Evolutionary conservation across 164 flowering plant genomes (phyloP).

Genomic region (Chloranthus sessilifolius): DNA sequence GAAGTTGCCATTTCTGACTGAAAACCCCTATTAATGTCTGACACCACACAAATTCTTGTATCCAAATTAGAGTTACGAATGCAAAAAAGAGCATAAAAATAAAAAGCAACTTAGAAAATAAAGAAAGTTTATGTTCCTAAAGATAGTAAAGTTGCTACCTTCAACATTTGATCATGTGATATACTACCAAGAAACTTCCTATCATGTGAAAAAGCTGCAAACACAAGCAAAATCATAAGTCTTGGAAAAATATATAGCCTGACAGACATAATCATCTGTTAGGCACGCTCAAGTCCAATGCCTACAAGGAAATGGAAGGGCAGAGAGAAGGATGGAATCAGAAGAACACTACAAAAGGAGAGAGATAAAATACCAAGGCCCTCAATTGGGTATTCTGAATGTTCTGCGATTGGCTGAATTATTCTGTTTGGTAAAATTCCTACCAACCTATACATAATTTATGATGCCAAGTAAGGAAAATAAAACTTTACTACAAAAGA

Average conservation of each 20-base stretch:
- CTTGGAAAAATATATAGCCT: neutral
- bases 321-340: neutral
- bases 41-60: no score
- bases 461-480: neutral
- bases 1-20: no score
- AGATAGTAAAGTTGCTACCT: no score
- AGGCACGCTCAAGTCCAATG: neutral
- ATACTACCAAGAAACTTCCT: conserved; percentile 82
- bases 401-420: conserved; percentile 93
- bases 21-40: no score
- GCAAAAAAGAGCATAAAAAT: no score
- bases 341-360: neutral
- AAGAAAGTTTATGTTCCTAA: no score
- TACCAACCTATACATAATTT: conserved; percentile 49
- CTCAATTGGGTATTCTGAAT: conserved; percentile 91
- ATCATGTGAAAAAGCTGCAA: conserved; percentile 90
- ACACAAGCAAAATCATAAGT: conserved; percentile 13
- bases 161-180: conserved; percentile 76
- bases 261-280: neutral
- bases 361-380: conserved; percentile 60
- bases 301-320: neutral
- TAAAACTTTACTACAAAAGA: neutral
- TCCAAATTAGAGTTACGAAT: no score
- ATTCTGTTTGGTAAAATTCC: conserved; percentile 90
- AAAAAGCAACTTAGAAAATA: no score